Evolutionary conservation across 768 basidiomycete species (phyloP).

Genomic region (Leucogyrophana mollusca): DNA sequence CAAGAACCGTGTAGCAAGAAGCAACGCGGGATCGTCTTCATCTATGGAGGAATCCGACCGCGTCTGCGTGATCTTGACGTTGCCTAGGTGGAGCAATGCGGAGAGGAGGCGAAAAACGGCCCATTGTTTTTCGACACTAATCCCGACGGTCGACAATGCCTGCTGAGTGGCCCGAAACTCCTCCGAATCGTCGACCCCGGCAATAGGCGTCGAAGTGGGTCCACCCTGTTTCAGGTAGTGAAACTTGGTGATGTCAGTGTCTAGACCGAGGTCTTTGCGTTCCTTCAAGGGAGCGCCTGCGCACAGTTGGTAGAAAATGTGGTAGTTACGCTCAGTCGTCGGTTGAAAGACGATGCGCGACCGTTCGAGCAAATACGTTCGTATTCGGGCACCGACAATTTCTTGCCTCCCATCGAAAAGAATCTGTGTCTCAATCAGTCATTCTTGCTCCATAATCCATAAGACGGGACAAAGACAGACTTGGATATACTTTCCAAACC

Average conservation of each 20-base stretch:
- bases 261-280: slow-evolving; percentile 90
- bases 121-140: slow-evolving; percentile 98
- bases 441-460: neutral
- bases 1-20: slow-evolving; percentile 83
- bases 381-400: slow-evolving; percentile 97
- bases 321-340: slow-evolving; percentile 95
- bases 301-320: slow-evolving; percentile 99
- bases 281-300: slow-evolving; percentile 95
- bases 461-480: slow-evolving; percentile 40
- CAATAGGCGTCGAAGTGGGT: slow-evolving; percentile 79
- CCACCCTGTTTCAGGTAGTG: slow-evolving; percentile 94
- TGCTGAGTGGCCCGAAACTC: slow-evolving; percentile 94
- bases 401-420: slow-evolving; percentile 94
- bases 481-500: slow-evolving; percentile 99
- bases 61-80: slow-evolving; percentile 83
- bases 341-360: slow-evolving; percentile 98
- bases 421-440: slow-evolving; percentile 53
- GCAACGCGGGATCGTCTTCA: slow-evolving; percentile 77
- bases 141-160: slow-evolving; percentile 94
- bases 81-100: slow-evolving; percentile 94
- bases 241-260: slow-evolving; percentile 83
- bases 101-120: slow-evolving; percentile 93
- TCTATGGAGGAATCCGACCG: slow-evolving; percentile 84
- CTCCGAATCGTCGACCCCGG: slow-evolving; percentile 92
- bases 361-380: slow-evolving; percentile 96